phyloP scores from a whole-genome alignment of 345 rosid species.

The Pistacia atlantica region DNA sequence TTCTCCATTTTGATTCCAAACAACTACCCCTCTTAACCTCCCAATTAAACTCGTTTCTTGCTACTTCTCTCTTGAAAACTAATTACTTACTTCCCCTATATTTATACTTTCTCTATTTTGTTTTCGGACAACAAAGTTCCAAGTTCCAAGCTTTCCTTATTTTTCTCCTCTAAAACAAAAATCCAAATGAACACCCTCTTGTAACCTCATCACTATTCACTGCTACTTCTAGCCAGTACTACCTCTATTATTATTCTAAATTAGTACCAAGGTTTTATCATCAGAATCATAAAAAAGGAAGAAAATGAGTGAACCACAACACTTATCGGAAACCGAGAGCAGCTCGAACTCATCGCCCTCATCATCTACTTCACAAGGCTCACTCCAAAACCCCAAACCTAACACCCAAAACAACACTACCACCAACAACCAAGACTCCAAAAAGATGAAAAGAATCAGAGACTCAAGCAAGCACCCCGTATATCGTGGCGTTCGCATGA shows the following conservation, averaged over 20 bases:
- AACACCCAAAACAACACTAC: constrained; percentile 12
- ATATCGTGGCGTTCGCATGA: constrained; percentile 86
- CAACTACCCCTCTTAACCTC: neutral
- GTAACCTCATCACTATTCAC: neutral
- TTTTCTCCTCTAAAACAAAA: neutral
- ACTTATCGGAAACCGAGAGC: constrained; percentile 41
- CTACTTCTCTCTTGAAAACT: neutral
- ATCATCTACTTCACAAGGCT: constrained; percentile 24
- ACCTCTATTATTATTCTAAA: neutral
- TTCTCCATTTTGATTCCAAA: neutral
- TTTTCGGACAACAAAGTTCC: constrained; percentile 5
- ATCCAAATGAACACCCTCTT: neutral
- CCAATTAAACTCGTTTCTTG: constrained; percentile 8
- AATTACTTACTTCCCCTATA: too few relatives aligned
- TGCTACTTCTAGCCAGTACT: neutral
- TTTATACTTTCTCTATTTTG: constrained; percentile 8
- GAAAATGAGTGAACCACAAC: constrained; percentile 31
- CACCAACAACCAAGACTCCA: constrained; percentile 18
- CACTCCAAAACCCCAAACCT: constrained; percentile 14
- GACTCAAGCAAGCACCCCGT: constrained; percentile 76
- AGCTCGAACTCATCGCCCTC: constrained; percentile 36
- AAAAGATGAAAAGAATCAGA: constrained; percentile 43
- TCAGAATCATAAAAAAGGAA: neutral
- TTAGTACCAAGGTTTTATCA: neutral
- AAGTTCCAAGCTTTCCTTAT: neutral